Conservation (phyloP, 2,329 filamentous ascomycete species). For the Penicillium vulpinum region DNA sequence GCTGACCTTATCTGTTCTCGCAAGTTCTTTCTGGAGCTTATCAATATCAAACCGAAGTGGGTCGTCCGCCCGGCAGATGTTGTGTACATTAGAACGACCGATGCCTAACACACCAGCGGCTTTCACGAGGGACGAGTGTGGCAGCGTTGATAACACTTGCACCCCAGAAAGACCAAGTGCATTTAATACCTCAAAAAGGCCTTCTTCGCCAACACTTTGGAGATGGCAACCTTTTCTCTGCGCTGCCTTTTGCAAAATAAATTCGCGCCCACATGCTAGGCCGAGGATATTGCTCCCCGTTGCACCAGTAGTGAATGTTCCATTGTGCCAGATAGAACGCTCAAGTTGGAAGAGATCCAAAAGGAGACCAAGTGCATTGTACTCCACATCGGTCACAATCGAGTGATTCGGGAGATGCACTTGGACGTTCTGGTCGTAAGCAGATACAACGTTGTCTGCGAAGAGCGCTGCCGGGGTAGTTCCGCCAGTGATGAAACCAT, state of each 20-base stretch:
- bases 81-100: conserved; percentile 67
- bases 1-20: conserved; percentile 57
- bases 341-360: conserved; percentile 65
- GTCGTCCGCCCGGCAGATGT: conserved; percentile 51
- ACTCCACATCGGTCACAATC: conserved; percentile 74
- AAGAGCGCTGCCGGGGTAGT: conserved; percentile 74
- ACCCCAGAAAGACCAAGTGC: conserved; percentile 65
- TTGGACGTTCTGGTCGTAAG: conserved; percentile 78
- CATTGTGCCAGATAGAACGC: conserved; percentile 63
- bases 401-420: conserved; percentile 78
- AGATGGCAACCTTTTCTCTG: conserved; percentile 31
- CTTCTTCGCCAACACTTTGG: conserved; percentile 65
- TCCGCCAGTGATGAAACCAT: conserved; percentile 86
- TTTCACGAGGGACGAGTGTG: conserved; percentile 81
- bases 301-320: conserved; percentile 75
- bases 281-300: conserved; percentile 67
- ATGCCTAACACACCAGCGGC: conserved; percentile 80
- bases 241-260: conserved; percentile 45
- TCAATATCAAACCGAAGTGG: conserved; percentile 71
- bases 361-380: conserved; percentile 68
- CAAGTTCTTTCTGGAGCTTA: conserved; percentile 62
- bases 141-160: conserved; percentile 76
- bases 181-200: conserved; percentile 66
- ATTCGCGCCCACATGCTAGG: conserved; percentile 70
- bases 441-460: conserved; percentile 80